Percentiles rank a stretch among this genome's conserved stretches.
Conservation (phyloP, 768 basidiomycete genomes). For the Macrolepiota albuminosa region DNA sequence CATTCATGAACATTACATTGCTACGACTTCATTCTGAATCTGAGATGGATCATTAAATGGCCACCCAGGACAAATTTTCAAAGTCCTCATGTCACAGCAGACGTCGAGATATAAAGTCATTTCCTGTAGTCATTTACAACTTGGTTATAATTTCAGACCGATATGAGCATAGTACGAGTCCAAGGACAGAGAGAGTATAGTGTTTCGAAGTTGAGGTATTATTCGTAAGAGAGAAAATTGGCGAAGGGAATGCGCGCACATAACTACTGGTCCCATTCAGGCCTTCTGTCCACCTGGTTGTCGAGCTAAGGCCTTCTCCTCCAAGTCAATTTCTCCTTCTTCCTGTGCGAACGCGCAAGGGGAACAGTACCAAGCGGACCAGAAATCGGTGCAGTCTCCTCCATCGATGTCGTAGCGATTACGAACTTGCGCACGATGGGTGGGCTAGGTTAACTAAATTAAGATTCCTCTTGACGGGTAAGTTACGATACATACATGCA, state of each 20-base stretch:
- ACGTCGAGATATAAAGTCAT: background rate
- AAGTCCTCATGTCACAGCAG: background rate
- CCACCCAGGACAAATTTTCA: background rate
- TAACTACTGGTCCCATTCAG: background rate
- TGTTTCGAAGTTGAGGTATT: background rate
- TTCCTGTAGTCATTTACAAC: background rate
- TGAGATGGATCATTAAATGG: too few relatives aligned
- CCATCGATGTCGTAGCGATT: slow-evolving; percentile 34
- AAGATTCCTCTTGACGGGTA: too few relatives aligned
- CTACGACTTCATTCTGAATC: background rate
- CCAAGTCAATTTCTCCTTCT: slow-evolving; percentile 33
- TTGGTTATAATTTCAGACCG: background rate
- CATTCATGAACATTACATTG: background rate
- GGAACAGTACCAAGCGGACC: slow-evolving; percentile 27
- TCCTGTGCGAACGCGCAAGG: slow-evolving; percentile 42
- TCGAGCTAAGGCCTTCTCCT: slow-evolving; percentile 24
- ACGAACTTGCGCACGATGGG: slow-evolving; percentile 19
- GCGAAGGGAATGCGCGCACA: background rate
- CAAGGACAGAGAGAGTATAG: background rate
- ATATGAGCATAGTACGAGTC: background rate
- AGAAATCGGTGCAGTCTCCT: slow-evolving; percentile 26
- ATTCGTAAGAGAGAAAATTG: too few relatives aligned
- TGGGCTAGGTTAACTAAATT: background rate
- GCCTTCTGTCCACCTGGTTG: slow-evolving; percentile 15
- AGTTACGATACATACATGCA: slow-evolving; percentile 23